These are phyloP conservation scores for Bipolaris zeicola DNA, from an alignment of 2,329 filamentous ascomycete species.

Conservation along the genomic window DNA sequence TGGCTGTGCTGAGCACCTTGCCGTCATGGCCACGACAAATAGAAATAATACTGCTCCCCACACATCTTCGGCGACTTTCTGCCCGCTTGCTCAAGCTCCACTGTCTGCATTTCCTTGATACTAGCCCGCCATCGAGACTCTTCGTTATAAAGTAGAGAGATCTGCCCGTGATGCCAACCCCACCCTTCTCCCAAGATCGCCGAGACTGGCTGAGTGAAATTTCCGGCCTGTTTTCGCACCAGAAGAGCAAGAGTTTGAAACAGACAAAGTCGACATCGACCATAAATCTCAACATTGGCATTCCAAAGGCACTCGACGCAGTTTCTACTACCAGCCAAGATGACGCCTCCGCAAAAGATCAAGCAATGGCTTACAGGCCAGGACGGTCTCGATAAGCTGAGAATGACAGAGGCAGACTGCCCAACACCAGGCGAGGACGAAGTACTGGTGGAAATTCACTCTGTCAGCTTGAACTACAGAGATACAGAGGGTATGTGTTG, in stretches of 20 bases:
- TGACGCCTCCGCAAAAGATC: conserved; percentile 37
- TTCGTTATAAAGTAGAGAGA: conserved; percentile 1
- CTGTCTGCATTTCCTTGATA: conserved; percentile 10
- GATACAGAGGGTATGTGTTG: conserved; percentile 53
- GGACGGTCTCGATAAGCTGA: conserved; percentile 52
- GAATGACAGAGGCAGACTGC: conserved; percentile 40
- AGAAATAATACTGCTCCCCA: conserved; percentile 26
- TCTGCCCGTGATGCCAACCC: conserved; percentile 39
- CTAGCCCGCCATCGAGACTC: conserved; percentile 1
- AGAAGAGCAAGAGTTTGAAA: conserved; percentile 19
- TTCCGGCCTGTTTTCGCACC: conserved; percentile 31
- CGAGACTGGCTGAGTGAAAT: conserved; percentile 46
- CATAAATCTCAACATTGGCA: conserved; percentile 1
- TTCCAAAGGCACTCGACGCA: conserved; percentile 16
- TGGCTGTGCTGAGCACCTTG: conserved; percentile 61
- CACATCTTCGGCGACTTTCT: conserved; percentile 19
- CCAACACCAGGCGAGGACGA: conserved; percentile 48
- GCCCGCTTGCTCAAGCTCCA: conserved; percentile 12
- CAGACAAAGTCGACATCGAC: conserved; percentile 18
- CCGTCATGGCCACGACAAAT: conserved; percentile 63
- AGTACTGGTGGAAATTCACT: conserved; percentile 58
- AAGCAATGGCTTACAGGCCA: conserved; percentile 53
- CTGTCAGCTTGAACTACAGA: conserved; percentile 61
- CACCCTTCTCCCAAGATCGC: conserved; percentile 44
- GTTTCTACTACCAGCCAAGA: conserved; percentile 21